A percentile compares a stretch with the other conserved stretches of the same genome.
phyloP scores from a whole-genome alignment of 2,329 filamentous ascomycete genomes.

The Scortechinia acanthostroma region DNA sequence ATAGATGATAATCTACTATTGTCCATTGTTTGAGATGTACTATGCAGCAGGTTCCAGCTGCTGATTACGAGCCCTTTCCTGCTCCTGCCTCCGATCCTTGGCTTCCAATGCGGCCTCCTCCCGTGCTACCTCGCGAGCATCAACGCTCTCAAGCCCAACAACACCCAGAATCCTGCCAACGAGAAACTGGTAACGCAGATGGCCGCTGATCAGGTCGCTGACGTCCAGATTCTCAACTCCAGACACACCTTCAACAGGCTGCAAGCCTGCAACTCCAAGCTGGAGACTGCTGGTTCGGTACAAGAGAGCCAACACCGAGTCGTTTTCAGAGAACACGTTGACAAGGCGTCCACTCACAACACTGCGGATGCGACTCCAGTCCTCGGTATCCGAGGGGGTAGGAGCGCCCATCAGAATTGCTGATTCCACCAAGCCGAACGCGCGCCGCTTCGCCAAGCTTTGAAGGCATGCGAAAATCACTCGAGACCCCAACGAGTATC shows the following conservation, averaged over 20 bases:
- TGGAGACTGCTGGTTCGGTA: slow-evolving; percentile 78
- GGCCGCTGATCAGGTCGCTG: slow-evolving; percentile 58
- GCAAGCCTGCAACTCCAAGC: slow-evolving; percentile 77
- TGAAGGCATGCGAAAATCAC: slow-evolving; percentile 79
- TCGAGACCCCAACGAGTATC: slow-evolving; percentile 74
- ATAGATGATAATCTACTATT: too few relatives aligned
- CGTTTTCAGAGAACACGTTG: slow-evolving; percentile 82
- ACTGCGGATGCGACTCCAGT: slow-evolving; percentile 72
- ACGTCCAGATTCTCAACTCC: slow-evolving; percentile 64
- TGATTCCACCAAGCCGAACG: slow-evolving; percentile 78
- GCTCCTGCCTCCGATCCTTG: background rate
- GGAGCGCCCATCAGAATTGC: slow-evolving; percentile 79
- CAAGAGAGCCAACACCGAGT: slow-evolving; percentile 81
- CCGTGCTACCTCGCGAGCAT: slow-evolving; percentile 22
- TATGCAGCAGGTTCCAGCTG: too few relatives aligned
- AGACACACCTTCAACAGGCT: slow-evolving; percentile 61
- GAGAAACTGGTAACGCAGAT: slow-evolving; percentile 64
- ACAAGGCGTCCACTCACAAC: slow-evolving; percentile 77
- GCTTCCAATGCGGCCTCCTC: background rate
- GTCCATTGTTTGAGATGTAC: too few relatives aligned
- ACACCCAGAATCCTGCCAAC: slow-evolving; percentile 60
- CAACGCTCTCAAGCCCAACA: slow-evolving; percentile 64
- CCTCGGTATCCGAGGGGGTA: slow-evolving; percentile 60
- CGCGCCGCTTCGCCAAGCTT: slow-evolving; percentile 67
- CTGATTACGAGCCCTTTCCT: background rate